Percentiles rank a stretch among this genome's conserved stretches.
Conservation (phyloP, 2,329 filamentous ascomycete species). For the Apiospora phragmitis region DNA sequence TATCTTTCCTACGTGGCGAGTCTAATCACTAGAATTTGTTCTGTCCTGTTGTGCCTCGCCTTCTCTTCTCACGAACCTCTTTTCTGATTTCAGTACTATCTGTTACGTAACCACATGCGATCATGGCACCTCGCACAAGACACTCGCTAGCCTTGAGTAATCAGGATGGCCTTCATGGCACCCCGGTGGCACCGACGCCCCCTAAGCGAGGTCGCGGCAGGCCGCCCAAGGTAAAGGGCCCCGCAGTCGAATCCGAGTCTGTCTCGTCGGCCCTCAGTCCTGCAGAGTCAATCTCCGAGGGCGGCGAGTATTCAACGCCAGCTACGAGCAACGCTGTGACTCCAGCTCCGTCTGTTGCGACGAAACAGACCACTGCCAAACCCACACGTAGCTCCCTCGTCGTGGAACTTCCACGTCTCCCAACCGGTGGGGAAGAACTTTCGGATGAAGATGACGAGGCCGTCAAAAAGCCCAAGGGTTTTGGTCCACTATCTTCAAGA, state of each 20-base stretch:
- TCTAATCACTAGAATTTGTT: neutral
- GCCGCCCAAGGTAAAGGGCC: constrained; percentile 24
- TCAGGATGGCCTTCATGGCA: constrained; percentile 3
- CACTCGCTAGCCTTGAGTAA: constrained; percentile 16
- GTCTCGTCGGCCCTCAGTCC: constrained; percentile 38
- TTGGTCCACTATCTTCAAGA: constrained; percentile 16
- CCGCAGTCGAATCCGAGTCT: constrained; percentile 29
- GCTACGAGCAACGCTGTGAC: constrained; percentile 44
- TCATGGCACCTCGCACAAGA: constrained; percentile 28
- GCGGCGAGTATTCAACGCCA: constrained; percentile 41
- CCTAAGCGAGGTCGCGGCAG: constrained; percentile 24
- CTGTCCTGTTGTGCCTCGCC: neutral
- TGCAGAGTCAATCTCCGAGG: constrained; percentile 28
- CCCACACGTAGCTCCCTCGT: constrained; percentile 24
- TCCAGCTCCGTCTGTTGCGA: constrained; percentile 31
- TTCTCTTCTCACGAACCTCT: neutral
- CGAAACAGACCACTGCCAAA: constrained; percentile 18
- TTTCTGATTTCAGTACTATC: neutral
- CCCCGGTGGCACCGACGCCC: neutral
- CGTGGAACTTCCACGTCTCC: constrained; percentile 34
- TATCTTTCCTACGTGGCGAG: neutral
- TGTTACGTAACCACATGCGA: neutral
- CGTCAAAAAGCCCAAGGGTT: constrained; percentile 33
- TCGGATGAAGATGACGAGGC: constrained; percentile 41
- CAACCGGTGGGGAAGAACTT: neutral